Base-by-base conservation (phyloP, 306 rosid species). In the Vigna nakashimae region DNA sequence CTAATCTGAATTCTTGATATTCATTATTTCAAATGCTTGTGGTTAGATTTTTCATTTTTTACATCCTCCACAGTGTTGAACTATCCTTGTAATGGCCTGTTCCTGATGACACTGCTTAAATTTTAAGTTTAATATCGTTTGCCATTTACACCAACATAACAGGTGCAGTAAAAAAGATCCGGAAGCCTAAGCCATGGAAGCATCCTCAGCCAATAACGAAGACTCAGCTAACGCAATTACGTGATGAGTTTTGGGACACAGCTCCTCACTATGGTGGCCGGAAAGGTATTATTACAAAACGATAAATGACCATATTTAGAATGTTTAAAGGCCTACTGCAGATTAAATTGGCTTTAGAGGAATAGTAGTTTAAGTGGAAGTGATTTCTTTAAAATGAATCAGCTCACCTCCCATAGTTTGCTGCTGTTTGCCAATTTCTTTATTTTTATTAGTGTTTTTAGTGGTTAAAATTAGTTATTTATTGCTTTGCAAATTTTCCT, bases 231-330 rank as follows among this genome's bases (percentile, higher is more conserved):
- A 73, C 80, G 74, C 98, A 89, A 88, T 42, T 95, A 88, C 97
- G 97, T 6, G 99, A 95, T 51, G 99, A 95, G 83, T 95, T 95
- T 82, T 95, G 99, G 99, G 99, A 95, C 73, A 95, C 99, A 38
- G 94, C 99, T 80, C 98, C 98, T 83, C 98, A 95, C 75, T 95
- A 95, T 81, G 98, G 98, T 80, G 98, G 98, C 73, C 90, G 91
- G 71, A 92, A 92, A 88, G 98, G 98, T 95, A 86, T 65, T 67
- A 34, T 52, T 64, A 26, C 28, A 6, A 71, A 58, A 55, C 50
- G 13, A 52, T 81, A 12, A 76, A 46, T 74, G 38, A 46, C 8
- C 49, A 16, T 49, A 64, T 20, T 67, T 81, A 20, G 51, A 59
- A 79, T 30, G 9, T 65, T 50, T 80, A 42, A 60, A 70, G 65